phyloP scores from a whole-genome alignment of 2,329 filamentous ascomycete genomes.

The Leptoxyphium fumago region DNA sequence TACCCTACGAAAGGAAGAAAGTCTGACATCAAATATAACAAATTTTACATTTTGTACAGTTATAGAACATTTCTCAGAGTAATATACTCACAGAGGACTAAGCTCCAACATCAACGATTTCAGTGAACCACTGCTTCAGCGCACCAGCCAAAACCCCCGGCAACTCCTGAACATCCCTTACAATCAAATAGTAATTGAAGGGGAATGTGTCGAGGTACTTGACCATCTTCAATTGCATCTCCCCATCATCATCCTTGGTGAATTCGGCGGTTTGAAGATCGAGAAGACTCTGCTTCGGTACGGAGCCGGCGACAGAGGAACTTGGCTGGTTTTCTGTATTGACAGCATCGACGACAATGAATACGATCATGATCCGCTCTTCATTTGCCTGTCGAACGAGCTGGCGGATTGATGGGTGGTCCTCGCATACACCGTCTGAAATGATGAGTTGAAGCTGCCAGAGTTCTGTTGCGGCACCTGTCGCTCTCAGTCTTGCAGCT shows the following conservation, averaged over 20 bases:
- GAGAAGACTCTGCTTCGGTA: conserved; percentile 51
- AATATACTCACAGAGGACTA: no score
- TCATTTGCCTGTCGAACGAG: conserved; percentile 79
- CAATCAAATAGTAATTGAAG: conserved; percentile 92
- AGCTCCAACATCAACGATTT: conserved; percentile 36
- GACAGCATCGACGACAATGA: conserved; percentile 75
- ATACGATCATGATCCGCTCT: conserved; percentile 94
- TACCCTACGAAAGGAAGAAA: no score
- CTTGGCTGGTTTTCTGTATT: conserved; percentile 3
- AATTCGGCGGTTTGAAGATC: conserved; percentile 83
- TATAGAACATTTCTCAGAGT: no score
- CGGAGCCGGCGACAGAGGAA: conserved; percentile 5
- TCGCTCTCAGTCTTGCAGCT: conserved; percentile 50
- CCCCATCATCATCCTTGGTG: conserved; percentile 48
- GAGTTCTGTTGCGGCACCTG: conserved; percentile 47
- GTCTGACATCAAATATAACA: no score
- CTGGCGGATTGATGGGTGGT: conserved; percentile 68
- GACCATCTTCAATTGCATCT: conserved; percentile 61
- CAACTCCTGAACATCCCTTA: conserved; percentile 80
- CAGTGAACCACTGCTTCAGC: conserved; percentile 89
- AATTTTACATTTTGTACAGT: no score
- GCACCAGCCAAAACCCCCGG: conserved; percentile 76
- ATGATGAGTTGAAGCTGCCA: conserved; percentile 94
- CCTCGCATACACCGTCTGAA: conserved; percentile 83
- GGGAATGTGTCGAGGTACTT: conserved; percentile 92